Conservation (phyloP, 192 early-diverging fungal species). For the Polychytrium aggregatum region DNA sequence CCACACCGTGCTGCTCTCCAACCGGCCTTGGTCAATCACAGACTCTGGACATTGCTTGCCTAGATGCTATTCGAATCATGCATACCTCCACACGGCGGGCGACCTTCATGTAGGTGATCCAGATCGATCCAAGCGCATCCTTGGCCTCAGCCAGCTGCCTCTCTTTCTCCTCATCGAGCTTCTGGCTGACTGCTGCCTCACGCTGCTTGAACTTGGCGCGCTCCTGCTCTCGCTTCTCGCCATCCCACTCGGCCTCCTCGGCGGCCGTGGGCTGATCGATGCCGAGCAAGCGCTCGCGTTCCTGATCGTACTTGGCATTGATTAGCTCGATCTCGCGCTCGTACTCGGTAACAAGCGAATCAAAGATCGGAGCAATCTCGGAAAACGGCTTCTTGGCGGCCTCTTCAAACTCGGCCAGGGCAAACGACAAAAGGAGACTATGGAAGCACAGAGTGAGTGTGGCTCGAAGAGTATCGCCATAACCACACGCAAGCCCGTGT, state of each 20-base stretch:
- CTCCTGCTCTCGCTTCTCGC: slow-evolving; percentile 35
- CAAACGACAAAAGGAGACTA: slow-evolving; percentile 35
- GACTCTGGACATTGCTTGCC: too few relatives aligned
- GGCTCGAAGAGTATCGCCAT: too few relatives aligned
- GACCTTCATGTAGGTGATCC: slow-evolving; percentile 84
- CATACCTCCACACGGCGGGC: slow-evolving; percentile 63
- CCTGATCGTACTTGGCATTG: slow-evolving; percentile 27
- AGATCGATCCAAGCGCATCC: slow-evolving; percentile 53
- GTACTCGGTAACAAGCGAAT: slow-evolving; percentile 22
- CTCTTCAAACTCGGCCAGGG: slow-evolving; percentile 38
- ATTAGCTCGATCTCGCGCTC: slow-evolving; percentile 17
- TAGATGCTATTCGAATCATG: slow-evolving; percentile 9
- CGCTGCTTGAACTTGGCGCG: slow-evolving; percentile 41
- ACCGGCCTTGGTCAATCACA: too few relatives aligned
- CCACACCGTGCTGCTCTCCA: too few relatives aligned
- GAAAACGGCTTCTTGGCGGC: slow-evolving; percentile 17
- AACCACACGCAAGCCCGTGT: too few relatives aligned
- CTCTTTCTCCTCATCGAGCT: slow-evolving; percentile 41
- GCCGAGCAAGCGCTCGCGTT: slow-evolving; percentile 18
- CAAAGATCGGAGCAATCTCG: slow-evolving; percentile 22
- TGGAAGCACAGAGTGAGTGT: too few relatives aligned
- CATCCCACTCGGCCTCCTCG: slow-evolving; percentile 30
- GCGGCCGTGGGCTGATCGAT: slow-evolving; percentile 5
- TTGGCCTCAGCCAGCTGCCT: slow-evolving; percentile 46
- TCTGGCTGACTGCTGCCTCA: slow-evolving; percentile 42